Percentiles rank a stretch among this genome's conserved stretches.
These are phyloP conservation scores for Cryptococcus amylolentus DNA, from an alignment of 1,284 basidiomycete genomes.

Conservation along the genomic window DNA sequence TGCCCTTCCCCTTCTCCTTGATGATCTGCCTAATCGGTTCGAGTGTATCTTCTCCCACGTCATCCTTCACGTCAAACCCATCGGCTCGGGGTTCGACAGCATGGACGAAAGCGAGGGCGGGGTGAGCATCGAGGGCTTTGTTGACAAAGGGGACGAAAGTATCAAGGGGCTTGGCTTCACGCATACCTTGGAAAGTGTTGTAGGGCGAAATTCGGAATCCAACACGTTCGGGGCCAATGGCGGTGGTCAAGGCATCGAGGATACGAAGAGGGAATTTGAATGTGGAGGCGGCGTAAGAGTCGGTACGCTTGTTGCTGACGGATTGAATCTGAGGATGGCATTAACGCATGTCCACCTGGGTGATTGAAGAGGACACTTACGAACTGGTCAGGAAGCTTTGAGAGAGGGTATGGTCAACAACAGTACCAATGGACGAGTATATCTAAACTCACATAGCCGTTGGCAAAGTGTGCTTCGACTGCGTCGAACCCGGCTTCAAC, in stretches of 20 bases:
- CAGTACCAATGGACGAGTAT: neutral
- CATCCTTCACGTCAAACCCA: neutral
- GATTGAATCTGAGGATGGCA: constrained; percentile 47
- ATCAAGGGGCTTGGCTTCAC: neutral
- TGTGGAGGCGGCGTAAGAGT: constrained; percentile 62
- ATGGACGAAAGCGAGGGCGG: constrained; percentile 60
- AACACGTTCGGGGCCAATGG: constrained; percentile 55
- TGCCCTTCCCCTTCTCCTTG: constrained; percentile 12
- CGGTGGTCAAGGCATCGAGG: constrained; percentile 52
- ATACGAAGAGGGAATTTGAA: constrained; percentile 56
- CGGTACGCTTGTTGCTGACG: constrained; percentile 56
- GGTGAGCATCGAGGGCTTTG: constrained; percentile 46
- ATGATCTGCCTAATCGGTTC: constrained; percentile 21
- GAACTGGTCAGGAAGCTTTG: constrained; percentile 55
- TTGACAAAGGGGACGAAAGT: constrained; percentile 13
- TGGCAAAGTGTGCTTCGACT: constrained; percentile 57
- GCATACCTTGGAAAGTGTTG: constrained; percentile 51
- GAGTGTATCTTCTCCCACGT: constrained; percentile 16
- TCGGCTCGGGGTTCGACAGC: constrained; percentile 53
- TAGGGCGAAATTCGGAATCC: constrained; percentile 59
- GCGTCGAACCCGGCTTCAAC: constrained; percentile 64
- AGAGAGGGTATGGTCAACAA: neutral
- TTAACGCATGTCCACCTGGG: constrained; percentile 9
- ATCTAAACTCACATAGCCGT: constrained; percentile 38
- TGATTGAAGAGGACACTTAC: constrained; percentile 19